A percentile compares a stretch with the other conserved stretches of the same genome.
Conservation (phyloP, 352 stramenopile species). For the Pythium oligandrum region DNA sequence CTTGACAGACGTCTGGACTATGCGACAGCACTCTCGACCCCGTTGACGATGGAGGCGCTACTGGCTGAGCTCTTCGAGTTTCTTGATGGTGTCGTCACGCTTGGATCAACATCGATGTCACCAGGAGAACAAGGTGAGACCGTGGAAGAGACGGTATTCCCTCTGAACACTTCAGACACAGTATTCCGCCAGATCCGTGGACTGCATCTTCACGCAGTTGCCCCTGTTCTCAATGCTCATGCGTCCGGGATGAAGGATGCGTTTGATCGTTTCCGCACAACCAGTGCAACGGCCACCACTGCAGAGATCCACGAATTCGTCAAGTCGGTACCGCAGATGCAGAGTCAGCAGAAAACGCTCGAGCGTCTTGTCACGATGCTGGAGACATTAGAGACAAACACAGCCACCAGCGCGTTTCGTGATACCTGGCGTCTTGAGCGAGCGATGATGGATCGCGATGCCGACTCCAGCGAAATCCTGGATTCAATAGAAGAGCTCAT, state of each 20-base stretch:
- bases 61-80: slow-evolving; percentile 63
- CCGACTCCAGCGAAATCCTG: slow-evolving; percentile 28
- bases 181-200: slow-evolving; percentile 58
- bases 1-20: slow-evolving; percentile 70
- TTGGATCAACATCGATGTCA: slow-evolving; percentile 4
- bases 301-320: slow-evolving; percentile 72
- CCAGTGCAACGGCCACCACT: slow-evolving; percentile 33
- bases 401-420: slow-evolving; percentile 39
- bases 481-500: slow-evolving; percentile 53
- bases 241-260: slow-evolving; percentile 45
- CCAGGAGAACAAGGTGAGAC: no score
- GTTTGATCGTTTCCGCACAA: slow-evolving; percentile 51
- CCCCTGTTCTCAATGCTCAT: slow-evolving; percentile 38
- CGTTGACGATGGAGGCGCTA: slow-evolving; percentile 69
- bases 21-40: slow-evolving; percentile 55
- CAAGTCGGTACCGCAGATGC: slow-evolving; percentile 57
- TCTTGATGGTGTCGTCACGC: slow-evolving; percentile 45
- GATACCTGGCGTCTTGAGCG: slow-evolving; percentile 67
- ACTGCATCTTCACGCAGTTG: slow-evolving; percentile 57
- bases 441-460: slow-evolving; percentile 50
- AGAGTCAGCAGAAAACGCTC: slow-evolving; percentile 42
- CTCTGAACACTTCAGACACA: slow-evolving; percentile 54
- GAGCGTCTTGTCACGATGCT: slow-evolving; percentile 61
- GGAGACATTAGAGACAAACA: slow-evolving; percentile 45
- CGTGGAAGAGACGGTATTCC: background rate